Evolutionary conservation across 495 filamentous ascomycete species (phyloP), one percentile per base, ranked within the genome.

Genomic region (Tuber microsphaerosporum): DNA sequence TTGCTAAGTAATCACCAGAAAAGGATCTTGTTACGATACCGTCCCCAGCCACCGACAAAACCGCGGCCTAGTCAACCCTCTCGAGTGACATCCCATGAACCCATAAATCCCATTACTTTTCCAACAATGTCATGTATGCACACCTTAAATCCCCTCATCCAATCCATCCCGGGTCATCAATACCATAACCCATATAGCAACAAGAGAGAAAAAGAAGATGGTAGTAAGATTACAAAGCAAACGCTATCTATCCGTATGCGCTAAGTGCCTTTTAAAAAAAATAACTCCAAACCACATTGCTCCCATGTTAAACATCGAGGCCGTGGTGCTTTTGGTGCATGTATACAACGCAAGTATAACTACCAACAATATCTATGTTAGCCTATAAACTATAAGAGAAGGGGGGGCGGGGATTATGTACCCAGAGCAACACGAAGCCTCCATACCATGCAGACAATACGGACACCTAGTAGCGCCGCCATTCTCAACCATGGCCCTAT

Each of bases 401-500:
- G 34, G 16, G 34, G 14, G 6, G 17, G 26, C 26, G 26, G 39
- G 9, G 34, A 26, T 22, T 65, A 76, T 89, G 86, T 91, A 94
- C 22, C 91, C 91, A 31, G 90, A 86, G 82, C 92, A 94, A 82
- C 92, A 94, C 71, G 84, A 81, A 31, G 86, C 89, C 72, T 85
- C 90, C 91, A 94, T 93, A 44, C 87, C 86, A 85, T 94, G 92
- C 41, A 86, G 84, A 84, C 92, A 94, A 91, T 92, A 94, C 72
- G 91, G 91, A 79, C 91, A 93, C 75, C 88, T 88, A 42, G 87
- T 88, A 77, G 88, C 85, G 37, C 86, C 85, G 19, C 88, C 86
- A 73, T 86, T 86, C 77, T 88, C 89, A 31, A 90, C 89, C 86
- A 92, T 91, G 80, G 87, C 91, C 73, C 91, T 89, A 80, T 93